These are phyloP conservation scores for Boletus rubescentipes DNA, from an alignment of 768 basidiomycete species.

Conservation along the genomic window DNA sequence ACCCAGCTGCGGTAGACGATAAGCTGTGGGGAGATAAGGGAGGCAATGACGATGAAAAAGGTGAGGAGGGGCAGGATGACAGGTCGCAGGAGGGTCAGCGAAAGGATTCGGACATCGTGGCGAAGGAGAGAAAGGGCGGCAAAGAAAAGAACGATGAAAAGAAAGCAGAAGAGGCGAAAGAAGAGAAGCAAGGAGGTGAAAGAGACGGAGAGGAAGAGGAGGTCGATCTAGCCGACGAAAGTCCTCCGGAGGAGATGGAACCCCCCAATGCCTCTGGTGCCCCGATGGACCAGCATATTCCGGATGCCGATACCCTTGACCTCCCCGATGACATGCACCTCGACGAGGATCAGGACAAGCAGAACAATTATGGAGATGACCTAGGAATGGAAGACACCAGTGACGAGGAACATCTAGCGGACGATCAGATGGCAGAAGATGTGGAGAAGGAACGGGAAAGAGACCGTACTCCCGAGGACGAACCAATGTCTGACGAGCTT, in stretches of 20 bases:
- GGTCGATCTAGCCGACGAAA: conserved; percentile 15
- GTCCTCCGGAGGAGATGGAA: conserved; percentile 45
- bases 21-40: conserved; percentile 94
- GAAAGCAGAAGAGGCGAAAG: conserved; percentile 30
- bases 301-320: conserved; percentile 81
- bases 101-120: conserved; percentile 66
- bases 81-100: conserved; percentile 47
- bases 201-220: conserved; percentile 29
- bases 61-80: conserved; percentile 60
- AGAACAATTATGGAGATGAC: conserved; percentile 27
- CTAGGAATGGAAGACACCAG: conserved; percentile 39
- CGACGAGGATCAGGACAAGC: conserved; percentile 34
- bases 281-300: conserved; percentile 73
- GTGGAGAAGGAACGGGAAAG: conserved; percentile 2
- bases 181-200: conserved; percentile 30
- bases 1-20: conserved; percentile 87
- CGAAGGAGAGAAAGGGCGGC: conserved; percentile 64
- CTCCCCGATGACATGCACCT: conserved; percentile 86
- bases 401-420: conserved; percentile 25
- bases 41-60: conserved; percentile 49
- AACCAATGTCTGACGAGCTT: conserved; percentile 24
- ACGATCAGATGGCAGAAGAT: conserved; percentile 32
- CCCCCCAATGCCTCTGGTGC: conserved; percentile 54
- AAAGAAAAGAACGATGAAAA: conserved; percentile 33
- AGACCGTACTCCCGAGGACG: conserved; percentile 14